Percentiles rank a stretch among this genome's conserved stretches.
phyloP scores from a whole-genome alignment of 331 rosid genomes.

The Cydonia oblonga region DNA sequence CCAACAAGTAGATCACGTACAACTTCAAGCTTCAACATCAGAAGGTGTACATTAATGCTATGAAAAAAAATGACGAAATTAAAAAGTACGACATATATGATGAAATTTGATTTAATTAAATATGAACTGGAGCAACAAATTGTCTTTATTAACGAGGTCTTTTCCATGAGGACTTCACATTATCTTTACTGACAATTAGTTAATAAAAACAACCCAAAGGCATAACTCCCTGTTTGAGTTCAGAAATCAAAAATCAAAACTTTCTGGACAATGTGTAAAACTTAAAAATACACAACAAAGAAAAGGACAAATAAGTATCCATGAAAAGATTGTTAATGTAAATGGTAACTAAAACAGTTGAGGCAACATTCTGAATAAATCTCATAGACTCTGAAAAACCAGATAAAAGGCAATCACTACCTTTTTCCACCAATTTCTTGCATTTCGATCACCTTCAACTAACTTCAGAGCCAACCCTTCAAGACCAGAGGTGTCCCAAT shows the following conservation, averaged over 20 bases:
- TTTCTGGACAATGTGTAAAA: neutral
- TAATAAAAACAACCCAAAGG: neutral
- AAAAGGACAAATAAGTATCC: neutral
- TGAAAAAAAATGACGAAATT: neutral
- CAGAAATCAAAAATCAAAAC: neutral
- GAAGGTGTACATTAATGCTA: neutral
- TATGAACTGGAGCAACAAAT: neutral
- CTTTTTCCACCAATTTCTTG: slow-evolving; percentile 94
- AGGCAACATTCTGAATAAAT: neutral
- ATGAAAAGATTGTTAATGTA: neutral
- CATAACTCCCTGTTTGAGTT: neutral
- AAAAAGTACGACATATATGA: neutral
- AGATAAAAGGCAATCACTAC: slow-evolving; percentile 20
- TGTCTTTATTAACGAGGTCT: neutral
- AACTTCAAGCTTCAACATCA: slow-evolving; percentile 63
- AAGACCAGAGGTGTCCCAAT: slow-evolving; percentile 75
- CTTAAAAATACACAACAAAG: neutral
- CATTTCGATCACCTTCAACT: slow-evolving; percentile 72
- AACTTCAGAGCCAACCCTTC: slow-evolving; percentile 63
- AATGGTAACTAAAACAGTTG: neutral
- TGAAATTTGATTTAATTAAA: neutral
- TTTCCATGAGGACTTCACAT: neutral
- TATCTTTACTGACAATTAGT: neutral
- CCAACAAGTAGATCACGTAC: slow-evolving; percentile 53
- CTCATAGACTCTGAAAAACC: neutral